phyloP scores from a whole-genome alignment of 2,329 filamentous ascomycete species.

The Knufia fluminis region DNA sequence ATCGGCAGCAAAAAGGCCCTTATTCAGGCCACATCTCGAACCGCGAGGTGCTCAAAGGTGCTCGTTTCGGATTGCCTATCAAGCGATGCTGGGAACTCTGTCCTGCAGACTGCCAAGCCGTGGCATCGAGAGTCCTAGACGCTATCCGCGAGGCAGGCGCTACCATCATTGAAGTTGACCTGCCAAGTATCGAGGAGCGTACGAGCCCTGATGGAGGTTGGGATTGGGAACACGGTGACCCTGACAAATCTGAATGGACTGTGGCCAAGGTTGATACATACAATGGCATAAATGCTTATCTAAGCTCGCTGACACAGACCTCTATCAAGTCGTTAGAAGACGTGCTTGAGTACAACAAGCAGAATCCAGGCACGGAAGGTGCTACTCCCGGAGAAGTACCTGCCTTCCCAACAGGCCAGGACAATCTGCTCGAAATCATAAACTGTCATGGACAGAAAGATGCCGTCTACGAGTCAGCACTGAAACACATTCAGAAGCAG shows the following conservation, averaged over 20 bases:
- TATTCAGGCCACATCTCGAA: constrained; percentile 14
- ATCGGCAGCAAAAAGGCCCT: constrained; percentile 13
- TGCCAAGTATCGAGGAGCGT: constrained; percentile 25
- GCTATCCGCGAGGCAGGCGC: constrained; percentile 32
- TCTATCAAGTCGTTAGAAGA: constrained; percentile 20
- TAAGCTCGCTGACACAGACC: constrained; percentile 16
- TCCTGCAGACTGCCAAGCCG: constrained; percentile 29
- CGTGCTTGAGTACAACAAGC: constrained; percentile 18
- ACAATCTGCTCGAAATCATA: constrained; percentile 14
- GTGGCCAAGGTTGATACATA: constrained; percentile 19
- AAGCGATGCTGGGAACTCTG: constrained; percentile 38
- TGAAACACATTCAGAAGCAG: constrained; percentile 24
- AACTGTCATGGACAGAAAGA: constrained; percentile 20
- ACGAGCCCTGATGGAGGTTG: constrained; percentile 24
- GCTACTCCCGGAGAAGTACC: constrained; percentile 21
- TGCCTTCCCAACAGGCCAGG: constrained; percentile 25
- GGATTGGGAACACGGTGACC: constrained; percentile 23
- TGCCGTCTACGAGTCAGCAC: constrained; percentile 22
- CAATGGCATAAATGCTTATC: constrained; percentile 19
- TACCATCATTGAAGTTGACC: constrained; percentile 21
- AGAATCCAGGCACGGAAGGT: constrained; percentile 21
- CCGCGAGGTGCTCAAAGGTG: constrained; percentile 16
- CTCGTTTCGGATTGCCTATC: constrained; percentile 28
- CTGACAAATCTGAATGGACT: constrained; percentile 13
- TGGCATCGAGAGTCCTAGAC: constrained; percentile 29